Percentiles rank a stretch among this genome's conserved stretches.
These are phyloP conservation scores for Solanum habrochaites DNA, from an alignment of 257 asterid genomes.

Conservation along the genomic window DNA sequence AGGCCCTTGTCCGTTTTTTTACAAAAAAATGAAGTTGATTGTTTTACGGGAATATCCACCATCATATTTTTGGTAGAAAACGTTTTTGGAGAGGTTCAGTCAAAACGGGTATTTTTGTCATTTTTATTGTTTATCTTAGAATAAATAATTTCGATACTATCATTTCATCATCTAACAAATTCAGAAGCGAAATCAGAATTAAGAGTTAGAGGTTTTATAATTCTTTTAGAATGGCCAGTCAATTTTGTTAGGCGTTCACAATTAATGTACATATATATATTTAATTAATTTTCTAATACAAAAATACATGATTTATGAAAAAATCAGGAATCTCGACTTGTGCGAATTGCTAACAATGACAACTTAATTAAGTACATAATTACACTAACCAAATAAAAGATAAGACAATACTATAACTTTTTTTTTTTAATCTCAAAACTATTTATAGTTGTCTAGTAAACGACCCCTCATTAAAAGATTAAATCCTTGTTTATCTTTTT, in stretches of 20 bases:
- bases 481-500: not conserved
- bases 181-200: too few relatives aligned
- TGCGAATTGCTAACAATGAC: not conserved
- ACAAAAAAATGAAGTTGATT: not conserved
- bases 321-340: too few relatives aligned
- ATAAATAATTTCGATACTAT: accelerated
- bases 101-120: accelerated
- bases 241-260: too few relatives aligned
- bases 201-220: accelerated
- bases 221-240: too few relatives aligned
- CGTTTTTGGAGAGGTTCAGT: not conserved
- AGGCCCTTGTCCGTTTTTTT: too few relatives aligned
- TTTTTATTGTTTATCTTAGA: not conserved
- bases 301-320: too few relatives aligned
- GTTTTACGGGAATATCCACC: not conserved
- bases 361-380: not conserved
- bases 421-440: not conserved
- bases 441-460: not conserved
- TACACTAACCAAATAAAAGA: not conserved
- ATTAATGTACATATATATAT: too few relatives aligned
- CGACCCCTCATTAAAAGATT: not conserved
- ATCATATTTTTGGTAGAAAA: not conserved
- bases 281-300: too few relatives aligned
- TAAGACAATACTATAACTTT: not conserved
- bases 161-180: not conserved